Evolutionary conservation across 345 rosid species (phyloP), one percentile per base, ranked within the genome.

Genomic region (Isatis tinctoria): DNA sequence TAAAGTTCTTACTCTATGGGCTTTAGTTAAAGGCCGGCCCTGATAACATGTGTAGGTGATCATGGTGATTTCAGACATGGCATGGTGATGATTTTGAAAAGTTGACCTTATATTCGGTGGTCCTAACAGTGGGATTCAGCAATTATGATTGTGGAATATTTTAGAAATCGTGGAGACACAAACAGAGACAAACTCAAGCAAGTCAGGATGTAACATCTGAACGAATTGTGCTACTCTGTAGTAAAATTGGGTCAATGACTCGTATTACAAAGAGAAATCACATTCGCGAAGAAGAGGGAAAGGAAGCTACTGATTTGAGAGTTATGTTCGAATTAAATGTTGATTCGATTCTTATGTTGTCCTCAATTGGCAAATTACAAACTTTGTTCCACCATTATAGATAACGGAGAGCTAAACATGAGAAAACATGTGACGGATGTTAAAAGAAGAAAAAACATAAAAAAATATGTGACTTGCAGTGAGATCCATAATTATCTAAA

Each of bases 401-500:
- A 43, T 41, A 73, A 43, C 71, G 8, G 47, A 54, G 44, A 54
- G 44, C 10, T 62, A 45, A 24, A 37, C 47, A 61, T 17, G 6
- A 47, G 32, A 59, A 72, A 10, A n/a, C n/a, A 24, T n/a, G 60
- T 51, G 57, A 51, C 57, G 11, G 32, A 51, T 51, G 32, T 51
- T 51, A 12, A 49, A 54, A 28, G 32, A 14, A n/a, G n/a, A 10
- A 36, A 53, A 13, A 27, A 48, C 24, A 51, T 13, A 10, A 6
- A 52, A 14, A 28, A 43, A 27, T 9, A 28, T 28, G 79, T 43
- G 79, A 69, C 44, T 54, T 27, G 2, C 20, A 56, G 4, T 41
- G 8, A 69, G 45, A 44, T 69, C 79, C 79, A 61, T 44, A 26
- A 65, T 58, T 56, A 65, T 54, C 71, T 48, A 1, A 35, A 14